Evolutionary conservation across 768 basidiomycete genomes (phyloP).

Genomic region (Suillus americanus): DNA sequence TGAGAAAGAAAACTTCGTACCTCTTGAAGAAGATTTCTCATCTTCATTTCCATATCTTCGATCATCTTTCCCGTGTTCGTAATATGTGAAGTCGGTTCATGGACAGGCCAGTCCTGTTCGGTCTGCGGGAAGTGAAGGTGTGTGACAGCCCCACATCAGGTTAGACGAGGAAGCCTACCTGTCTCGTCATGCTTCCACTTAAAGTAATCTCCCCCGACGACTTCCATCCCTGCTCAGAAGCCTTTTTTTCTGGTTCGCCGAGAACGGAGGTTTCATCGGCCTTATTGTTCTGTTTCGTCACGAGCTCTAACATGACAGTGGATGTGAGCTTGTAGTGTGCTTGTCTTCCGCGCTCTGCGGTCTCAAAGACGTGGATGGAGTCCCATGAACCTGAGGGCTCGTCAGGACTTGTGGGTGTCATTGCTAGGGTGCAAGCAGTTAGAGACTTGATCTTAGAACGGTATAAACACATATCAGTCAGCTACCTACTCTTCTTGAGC

Average conservation of each 20-base stretch:
- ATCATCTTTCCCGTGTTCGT: constrained; percentile 93
- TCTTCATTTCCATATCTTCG: constrained; percentile 99
- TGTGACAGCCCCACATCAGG: constrained; percentile 13
- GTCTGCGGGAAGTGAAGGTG: constrained; percentile 44
- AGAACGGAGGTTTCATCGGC: constrained; percentile 21
- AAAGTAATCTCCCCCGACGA: constrained; percentile 76
- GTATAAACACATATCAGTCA: background rate
- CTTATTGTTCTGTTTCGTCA: constrained; percentile 47
- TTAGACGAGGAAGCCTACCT: constrained; percentile 52
- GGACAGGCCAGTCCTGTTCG: constrained; percentile 84
- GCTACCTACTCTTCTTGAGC: constrained; percentile 81
- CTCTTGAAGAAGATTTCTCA: constrained; percentile 93
- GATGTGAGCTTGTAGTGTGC: constrained; percentile 98
- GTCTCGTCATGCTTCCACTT: constrained; percentile 97
- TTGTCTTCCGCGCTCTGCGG: constrained; percentile 85
- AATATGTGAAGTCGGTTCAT: constrained; percentile 82
- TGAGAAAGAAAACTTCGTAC: constrained; percentile 35
- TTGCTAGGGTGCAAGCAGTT: constrained; percentile 41
- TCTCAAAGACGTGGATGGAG: constrained; percentile 97
- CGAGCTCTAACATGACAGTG: constrained; percentile 93
- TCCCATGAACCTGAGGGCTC: constrained; percentile 93
- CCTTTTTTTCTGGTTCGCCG: constrained; percentile 34
- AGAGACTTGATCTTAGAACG: constrained; percentile 4
- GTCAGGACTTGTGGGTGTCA: constrained; percentile 52
- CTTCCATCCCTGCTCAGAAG: constrained; percentile 48